Base-by-base conservation (phyloP, 805 yeast genomes). In the Pachysolen tannophilus region DNA sequence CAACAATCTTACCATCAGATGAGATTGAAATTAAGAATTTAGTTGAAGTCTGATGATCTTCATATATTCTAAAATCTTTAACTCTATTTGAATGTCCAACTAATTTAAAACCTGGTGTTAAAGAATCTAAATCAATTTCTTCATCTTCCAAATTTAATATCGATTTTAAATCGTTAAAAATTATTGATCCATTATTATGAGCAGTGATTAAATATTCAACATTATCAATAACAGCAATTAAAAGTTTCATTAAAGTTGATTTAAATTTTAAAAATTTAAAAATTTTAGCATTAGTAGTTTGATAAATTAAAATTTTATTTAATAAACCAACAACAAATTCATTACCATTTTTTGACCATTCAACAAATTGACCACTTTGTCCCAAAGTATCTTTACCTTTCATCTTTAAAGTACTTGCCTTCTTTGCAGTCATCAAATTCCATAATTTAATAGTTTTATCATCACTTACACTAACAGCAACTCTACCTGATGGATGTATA, bases 391-490 rank as follows among this genome's bases (percentile, higher is more conserved):
- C 83, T 41, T 67, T 74, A 26, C 80, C 81, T 52, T 71, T 79
- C 40, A 83, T 60, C 50, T 82, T 87, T 57, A 88, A 62, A 8
- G 73, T 67, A 2, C 95, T 88, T 14, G 97, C 97, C 58, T 87
- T 88, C 54, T 84, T 83, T 10, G 86, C 92, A 1, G 97, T 90
- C 97, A 92, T 90, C 45, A 92, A 65, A 53, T 92, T 92, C 98
- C 98, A 92, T 39, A 92, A 67, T 50, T 90, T 68, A 25, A 92
- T 69, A 6, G 94, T 82, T 42, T 74, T 73, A 56, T 92, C 98
- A 20, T 72, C 78, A 39, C 94, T 84, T 4, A 87, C 95, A 41
- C 94, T 81, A 19, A 92, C 72, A 5, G 97, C 97, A 38, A 92
- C 76, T 59, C 85, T 72, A 10, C 95, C 95, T 3, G 86, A 67